Evolutionary conservation across 208 protist genomes (phyloP).

Genomic region (Crithidia bombi): DNA sequence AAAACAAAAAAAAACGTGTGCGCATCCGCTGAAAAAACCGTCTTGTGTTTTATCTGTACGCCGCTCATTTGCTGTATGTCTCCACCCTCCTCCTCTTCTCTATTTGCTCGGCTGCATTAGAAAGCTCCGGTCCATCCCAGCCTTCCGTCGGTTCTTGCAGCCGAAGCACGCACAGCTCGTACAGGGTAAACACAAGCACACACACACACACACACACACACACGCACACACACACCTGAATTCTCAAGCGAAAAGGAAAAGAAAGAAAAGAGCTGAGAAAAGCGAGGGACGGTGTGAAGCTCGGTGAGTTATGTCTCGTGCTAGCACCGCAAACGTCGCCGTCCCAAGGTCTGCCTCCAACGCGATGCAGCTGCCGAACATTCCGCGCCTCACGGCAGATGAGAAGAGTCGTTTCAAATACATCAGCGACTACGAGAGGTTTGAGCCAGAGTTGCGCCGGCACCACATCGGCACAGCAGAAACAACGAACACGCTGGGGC

Average conservation of each 20-base stretch:
- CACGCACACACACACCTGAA: not conserved
- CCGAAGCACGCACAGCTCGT: too few relatives aligned
- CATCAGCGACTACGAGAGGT: conserved; percentile 88
- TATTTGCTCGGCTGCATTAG: too few relatives aligned
- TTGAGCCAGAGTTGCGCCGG: conserved; percentile 86
- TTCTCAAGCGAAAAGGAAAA: not conserved
- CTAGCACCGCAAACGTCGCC: conserved; percentile 7
- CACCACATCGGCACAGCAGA: conserved; percentile 81
- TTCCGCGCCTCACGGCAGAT: conserved; percentile 78
- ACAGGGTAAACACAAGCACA: not conserved
- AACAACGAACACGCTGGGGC: conserved; percentile 68
- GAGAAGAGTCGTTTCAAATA: conserved; percentile 78
- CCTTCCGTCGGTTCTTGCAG: too few relatives aligned
- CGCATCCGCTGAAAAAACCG: too few relatives aligned
- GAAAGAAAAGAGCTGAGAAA: not conserved
- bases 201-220: not conserved
- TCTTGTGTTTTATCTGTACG: too few relatives aligned
- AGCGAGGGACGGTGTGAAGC: not conserved
- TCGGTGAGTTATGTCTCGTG: conserved; percentile 6
- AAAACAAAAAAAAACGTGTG: too few relatives aligned
- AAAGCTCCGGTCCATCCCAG: too few relatives aligned
- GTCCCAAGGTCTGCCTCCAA: conserved; percentile 5
- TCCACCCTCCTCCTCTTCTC: too few relatives aligned
- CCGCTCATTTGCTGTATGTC: too few relatives aligned
- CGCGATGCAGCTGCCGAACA: conserved; percentile 76